Evolutionary conservation across 2,329 filamentous ascomycete genomes (phyloP), one percentile per base, ranked within the genome.

Genomic region (Immersiporthe knoxdaviesiana): DNA sequence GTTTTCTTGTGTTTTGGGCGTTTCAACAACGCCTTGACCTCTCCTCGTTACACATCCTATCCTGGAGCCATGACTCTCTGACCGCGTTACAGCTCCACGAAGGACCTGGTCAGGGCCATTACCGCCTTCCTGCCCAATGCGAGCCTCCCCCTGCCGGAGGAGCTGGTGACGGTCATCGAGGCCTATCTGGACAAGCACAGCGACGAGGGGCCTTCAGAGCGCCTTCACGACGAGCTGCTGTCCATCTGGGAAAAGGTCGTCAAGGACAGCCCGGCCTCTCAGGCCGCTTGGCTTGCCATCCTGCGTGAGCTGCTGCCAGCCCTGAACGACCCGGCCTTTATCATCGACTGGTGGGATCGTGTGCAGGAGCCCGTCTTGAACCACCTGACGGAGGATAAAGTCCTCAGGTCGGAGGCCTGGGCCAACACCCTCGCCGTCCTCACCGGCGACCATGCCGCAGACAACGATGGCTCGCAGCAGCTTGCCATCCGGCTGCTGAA

Each of bases 341-440:
- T 92, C 67, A 79, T 90, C 67, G 85, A 89, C 70, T 96, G 92
- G 92, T 93, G 92, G 85, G 87, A 91, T 60, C 80, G 86, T 72
- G 81, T 90, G 18, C 78, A 89, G 27, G 82, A 83, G 60, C 87
- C 89, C 0, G 83, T 87, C 2, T 74, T 84, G 39, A 77, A 88
- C 70, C 81, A 85, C 63, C 79, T 90, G 12, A 85, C 84, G 18
- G 84, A 87, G 66, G 89, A 91, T 75, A 90, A 89, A 74, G 84
- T 83, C 7, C 82, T 91, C 67, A 84, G 91, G 54, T 83, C 85
- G 44, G 91, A 93, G 77, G 87, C 88, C 1, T 84, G 89, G 65
- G 85, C 87, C n/a, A 87, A 88, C 67, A 79, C 93, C 10, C 83
- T 91, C 72, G 87, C 87, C 58, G 83, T 92, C 62, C 79, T 94